Percentiles rank a stretch among this genome's conserved stretches.
These are phyloP conservation scores for Cubamyces lactineus DNA, from an alignment of 768 basidiomycete genomes.

Conservation along the genomic window DNA sequence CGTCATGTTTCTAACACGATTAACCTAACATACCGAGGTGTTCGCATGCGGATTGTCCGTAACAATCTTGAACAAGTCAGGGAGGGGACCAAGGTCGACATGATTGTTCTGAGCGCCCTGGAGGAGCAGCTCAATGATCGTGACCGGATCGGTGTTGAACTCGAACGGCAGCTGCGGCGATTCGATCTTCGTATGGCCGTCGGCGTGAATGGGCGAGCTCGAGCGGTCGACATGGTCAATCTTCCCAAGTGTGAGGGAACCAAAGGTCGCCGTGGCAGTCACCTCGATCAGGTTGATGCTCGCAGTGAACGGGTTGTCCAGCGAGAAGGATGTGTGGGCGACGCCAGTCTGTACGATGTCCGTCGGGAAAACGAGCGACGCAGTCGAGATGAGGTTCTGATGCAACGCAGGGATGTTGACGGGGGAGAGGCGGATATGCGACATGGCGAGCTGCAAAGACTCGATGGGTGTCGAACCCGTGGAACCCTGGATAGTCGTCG, in stretches of 20 bases:
- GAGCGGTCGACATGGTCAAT: conserved; percentile 60
- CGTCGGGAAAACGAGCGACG: conserved; percentile 60
- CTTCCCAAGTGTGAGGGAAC: conserved; percentile 57
- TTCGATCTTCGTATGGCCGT: conserved; percentile 59
- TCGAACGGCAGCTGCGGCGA: conserved; percentile 61
- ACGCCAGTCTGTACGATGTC: conserved; percentile 64
- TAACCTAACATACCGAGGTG: conserved; percentile 46
- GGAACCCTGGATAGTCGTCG: conserved; percentile 59
- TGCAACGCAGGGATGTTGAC: conserved; percentile 68
- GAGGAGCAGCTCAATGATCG: conserved; percentile 59
- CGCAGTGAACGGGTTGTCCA: conserved; percentile 74
- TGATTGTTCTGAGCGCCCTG: conserved; percentile 53
- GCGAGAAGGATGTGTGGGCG: conserved; percentile 57
- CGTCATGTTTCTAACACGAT: no score
- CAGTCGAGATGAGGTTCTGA: conserved; percentile 59
- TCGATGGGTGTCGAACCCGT: conserved; percentile 58
- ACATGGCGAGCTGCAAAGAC: conserved; percentile 63
- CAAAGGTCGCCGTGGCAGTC: conserved; percentile 56
- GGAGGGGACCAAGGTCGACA: conserved; percentile 64
- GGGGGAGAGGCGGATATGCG: conserved; percentile 59
- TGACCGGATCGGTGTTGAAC: conserved; percentile 66
- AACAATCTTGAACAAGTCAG: conserved; percentile 57
- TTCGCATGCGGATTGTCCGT: conserved; percentile 52
- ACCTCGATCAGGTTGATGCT: conserved; percentile 65
- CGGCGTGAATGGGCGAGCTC: conserved; percentile 58